phyloP scores from a whole-genome alignment of 208 protist genomes.

The Leishmania arabica region DNA sequence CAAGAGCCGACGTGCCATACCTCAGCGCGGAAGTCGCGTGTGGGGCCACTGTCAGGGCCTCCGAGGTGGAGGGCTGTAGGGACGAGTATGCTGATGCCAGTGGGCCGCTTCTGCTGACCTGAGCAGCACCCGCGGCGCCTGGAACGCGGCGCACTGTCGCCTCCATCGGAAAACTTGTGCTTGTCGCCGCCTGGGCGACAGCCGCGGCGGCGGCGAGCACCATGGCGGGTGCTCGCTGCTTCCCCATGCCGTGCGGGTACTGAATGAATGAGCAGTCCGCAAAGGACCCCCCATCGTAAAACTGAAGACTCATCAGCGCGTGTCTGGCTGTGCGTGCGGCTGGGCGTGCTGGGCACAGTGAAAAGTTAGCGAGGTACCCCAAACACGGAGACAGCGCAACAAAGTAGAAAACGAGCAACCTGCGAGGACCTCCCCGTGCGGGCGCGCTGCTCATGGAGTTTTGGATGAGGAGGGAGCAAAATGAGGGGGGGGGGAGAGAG shows the following conservation, averaged over 20 bases:
- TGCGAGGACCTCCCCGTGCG: not conserved
- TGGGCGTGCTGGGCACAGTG: not conserved
- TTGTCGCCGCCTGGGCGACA: not conserved
- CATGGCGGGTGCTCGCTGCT: conserved; percentile 17
- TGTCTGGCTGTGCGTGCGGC: not conserved
- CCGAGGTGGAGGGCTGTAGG: not conserved
- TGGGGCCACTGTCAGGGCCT: not conserved
- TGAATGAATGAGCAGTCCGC: conserved; percentile 64
- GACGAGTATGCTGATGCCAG: not conserved
- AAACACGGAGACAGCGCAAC: not conserved
- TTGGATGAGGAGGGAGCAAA: too few relatives aligned
- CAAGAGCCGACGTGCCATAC: not conserved
- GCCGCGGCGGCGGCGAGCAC: conserved; percentile 8
- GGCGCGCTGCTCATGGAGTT: not conserved
- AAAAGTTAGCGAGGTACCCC: not conserved
- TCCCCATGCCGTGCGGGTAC: conserved; percentile 64
- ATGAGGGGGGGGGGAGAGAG: accelerated
- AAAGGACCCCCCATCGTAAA: conserved; percentile 69
- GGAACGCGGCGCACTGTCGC: not conserved
- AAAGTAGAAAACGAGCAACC: too few relatives aligned
- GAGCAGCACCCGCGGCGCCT: not conserved
- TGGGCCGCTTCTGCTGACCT: not conserved
- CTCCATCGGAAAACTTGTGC: not conserved
- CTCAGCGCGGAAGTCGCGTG: not conserved
- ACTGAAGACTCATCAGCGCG: conserved; percentile 27